Base-by-base conservation (phyloP, 1,139 yeast genomes). In the Geotrichum reessii region DNA sequence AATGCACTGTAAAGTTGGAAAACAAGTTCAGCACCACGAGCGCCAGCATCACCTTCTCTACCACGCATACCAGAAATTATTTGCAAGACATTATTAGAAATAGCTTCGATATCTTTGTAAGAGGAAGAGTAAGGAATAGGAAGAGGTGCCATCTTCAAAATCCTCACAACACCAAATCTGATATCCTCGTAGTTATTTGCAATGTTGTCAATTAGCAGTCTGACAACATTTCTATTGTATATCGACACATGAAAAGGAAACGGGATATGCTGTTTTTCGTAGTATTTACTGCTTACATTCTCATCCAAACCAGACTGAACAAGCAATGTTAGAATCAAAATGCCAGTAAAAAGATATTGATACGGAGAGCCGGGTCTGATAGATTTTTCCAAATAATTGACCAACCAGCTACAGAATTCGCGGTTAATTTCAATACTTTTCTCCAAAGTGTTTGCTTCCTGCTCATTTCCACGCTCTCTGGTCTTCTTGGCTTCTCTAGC, bases 41-140 rank as follows among this genome's bases (percentile, higher is more conserved):
- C 92, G 9, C 95, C 97, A 27, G 92, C 86, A 63, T 92, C 97
- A 55, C 91, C 86, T 61, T 79, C 82, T 59, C 91, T 80, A 24
- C 92, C 95, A 53, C 84, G 81, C 64, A 82, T 75, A 55, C 83
- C 84, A 5, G 74, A 67, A 53, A 89, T 70, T 69, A 84, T 73
- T 0, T 67, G 62, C 25, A 78, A 63, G 0, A 86, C 78, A 53
- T 77, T 76, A 0, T 65, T 56, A 5, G 72, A 64, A 1, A 82
- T 64, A 4, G 65, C 59, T 1, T 71, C 66, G 33, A 73, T 63
- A 12, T 74, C 72, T 0, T 60, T 58, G 0, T 58, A 54, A 0
- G 62, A 55, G 47, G 64, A 66, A 50, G 66, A 66, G 37, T 63
- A 63, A 1, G 72, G 67, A 11, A 73, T 63, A 1, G 71, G 68